phyloP scores from a whole-genome alignment of 306 rosid species.

The Nissolia schottii region DNA sequence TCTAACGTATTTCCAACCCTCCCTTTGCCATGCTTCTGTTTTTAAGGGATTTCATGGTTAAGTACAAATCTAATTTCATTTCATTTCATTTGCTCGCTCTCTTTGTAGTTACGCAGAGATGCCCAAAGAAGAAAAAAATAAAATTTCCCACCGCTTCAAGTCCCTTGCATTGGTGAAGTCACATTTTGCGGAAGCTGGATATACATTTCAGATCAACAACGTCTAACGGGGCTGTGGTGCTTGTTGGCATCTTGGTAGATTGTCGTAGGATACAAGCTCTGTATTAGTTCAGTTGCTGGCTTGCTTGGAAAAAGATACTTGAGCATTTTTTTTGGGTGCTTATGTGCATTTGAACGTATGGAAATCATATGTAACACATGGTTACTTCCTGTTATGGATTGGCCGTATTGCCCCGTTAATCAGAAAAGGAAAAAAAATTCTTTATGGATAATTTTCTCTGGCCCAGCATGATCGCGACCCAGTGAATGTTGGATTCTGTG shows the following conservation, averaged over 20 bases:
- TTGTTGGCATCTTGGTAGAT: not conserved
- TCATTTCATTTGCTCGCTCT: not conserved
- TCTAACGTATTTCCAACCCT: slow-evolving; percentile 54
- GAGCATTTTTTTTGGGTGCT: no score
- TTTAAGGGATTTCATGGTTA: slow-evolving; percentile 4
- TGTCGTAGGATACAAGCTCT: not conserved
- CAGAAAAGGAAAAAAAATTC: no score
- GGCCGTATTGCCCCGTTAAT: no score
- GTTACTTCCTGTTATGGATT: no score
- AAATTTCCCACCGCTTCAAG: slow-evolving; percentile 75
- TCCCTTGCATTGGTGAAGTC: slow-evolving; percentile 83
- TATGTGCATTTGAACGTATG: no score
- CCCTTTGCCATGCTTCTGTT: slow-evolving; percentile 9
- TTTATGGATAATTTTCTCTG: no score
- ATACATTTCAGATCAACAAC: slow-evolving; percentile 40
- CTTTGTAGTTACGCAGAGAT: slow-evolving; percentile 87
- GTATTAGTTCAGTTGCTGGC: not conserved
- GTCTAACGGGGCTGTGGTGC: slow-evolving; percentile 14
- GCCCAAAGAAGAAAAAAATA: slow-evolving; percentile 93
- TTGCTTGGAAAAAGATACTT: not conserved
- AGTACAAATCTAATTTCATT: slow-evolving; percentile 22
- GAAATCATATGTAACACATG: not conserved
- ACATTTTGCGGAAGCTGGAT: slow-evolving; percentile 81
- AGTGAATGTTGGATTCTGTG: no score
- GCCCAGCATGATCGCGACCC: no score